Conservation (phyloP, 768 basidiomycete genomes). For the Russula sp. region DNA sequence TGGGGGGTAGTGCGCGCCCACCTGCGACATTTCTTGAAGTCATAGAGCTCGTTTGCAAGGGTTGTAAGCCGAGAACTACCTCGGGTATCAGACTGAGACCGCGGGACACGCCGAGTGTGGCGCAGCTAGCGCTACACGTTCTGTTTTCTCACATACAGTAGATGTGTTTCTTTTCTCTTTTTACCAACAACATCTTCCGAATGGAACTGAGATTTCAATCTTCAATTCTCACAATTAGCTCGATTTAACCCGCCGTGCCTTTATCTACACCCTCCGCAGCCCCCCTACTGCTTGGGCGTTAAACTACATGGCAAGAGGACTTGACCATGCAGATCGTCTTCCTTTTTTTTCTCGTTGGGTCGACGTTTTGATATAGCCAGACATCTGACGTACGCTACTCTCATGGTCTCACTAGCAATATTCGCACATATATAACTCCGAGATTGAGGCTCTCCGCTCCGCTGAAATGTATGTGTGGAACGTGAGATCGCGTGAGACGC, state of each 20-base stretch:
- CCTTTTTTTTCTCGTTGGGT: constrained; percentile 40
- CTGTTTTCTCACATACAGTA: not conserved
- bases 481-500: no score
- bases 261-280: constrained; percentile 61
- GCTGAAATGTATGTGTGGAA: not conserved
- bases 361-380: constrained; percentile 47
- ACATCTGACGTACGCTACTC: constrained; percentile 15
- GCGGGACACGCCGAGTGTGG: not conserved
- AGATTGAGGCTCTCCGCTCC: no score
- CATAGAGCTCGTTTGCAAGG: constrained; percentile 18
- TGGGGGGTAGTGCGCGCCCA: constrained; percentile 43
- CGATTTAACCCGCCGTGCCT: constrained; percentile 39
- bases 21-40: constrained; percentile 23
- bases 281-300: constrained; percentile 55
- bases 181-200: not conserved
- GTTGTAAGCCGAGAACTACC: not conserved
- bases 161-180: not conserved
- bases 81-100: constrained; percentile 12
- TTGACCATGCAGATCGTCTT: constrained; percentile 56
- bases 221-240: not conserved
- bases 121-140: not conserved
- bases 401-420: not conserved
- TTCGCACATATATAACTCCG: no score
- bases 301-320: constrained; percentile 63
- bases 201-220: not conserved